Conservation (phyloP, 441 rosid species). For the Erodium moschatum region DNA sequence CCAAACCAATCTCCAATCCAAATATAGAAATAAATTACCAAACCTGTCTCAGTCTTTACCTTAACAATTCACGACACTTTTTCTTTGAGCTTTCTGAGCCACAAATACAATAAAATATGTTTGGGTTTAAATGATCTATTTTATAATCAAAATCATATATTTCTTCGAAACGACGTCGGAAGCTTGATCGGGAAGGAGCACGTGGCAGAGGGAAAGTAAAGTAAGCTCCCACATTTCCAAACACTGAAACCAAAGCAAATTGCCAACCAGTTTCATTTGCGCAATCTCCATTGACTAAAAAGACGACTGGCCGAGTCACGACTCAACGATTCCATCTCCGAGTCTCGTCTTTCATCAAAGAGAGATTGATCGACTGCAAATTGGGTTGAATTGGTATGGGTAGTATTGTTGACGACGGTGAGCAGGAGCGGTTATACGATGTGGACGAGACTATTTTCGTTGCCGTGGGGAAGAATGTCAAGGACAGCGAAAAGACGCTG, state of each 20-base stretch:
- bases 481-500: conserved; percentile 45
- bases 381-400: conserved; percentile 29
- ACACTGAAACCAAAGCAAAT: conserved; percentile 5
- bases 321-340: background rate
- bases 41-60: background rate
- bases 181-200: too few relatives aligned
- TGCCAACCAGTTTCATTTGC: background rate
- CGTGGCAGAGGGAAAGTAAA: background rate
- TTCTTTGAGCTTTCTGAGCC: too few relatives aligned
- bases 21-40: background rate
- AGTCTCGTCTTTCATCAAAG: background rate
- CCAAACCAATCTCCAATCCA: background rate
- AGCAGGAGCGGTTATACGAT: conserved; percentile 18
- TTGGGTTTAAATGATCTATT: too few relatives aligned
- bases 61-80: background rate
- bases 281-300: background rate
- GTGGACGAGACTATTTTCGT: conserved; percentile 60
- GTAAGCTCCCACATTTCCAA: background rate
- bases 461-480: conserved; percentile 60
- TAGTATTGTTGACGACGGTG: conserved; percentile 24
- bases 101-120: too few relatives aligned
- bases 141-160: too few relatives aligned
- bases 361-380: conserved; percentile 1
- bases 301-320: background rate
- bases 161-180: too few relatives aligned